Percentiles rank a stretch among this genome's conserved stretches.
These are phyloP conservation scores for Laetiporus sulphureus DNA, from an alignment of 1,284 basidiomycete species.

Conservation along the genomic window DNA sequence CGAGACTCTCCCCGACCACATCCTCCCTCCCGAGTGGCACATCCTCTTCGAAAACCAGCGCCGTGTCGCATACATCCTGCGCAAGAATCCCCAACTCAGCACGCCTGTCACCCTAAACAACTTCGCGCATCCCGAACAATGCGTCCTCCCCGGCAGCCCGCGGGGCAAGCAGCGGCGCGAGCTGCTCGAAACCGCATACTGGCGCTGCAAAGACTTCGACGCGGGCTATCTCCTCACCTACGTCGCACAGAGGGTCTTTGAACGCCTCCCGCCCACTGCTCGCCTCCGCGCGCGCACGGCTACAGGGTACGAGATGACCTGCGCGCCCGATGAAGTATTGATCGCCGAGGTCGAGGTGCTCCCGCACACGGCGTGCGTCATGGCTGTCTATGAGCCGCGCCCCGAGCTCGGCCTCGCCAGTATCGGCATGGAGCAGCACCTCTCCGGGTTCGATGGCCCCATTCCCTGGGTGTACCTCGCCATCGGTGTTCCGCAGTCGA, in stretches of 20 bases:
- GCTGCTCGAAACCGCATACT: conserved; percentile 18
- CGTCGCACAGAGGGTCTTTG: conserved; percentile 16
- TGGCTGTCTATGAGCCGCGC: conserved; percentile 13
- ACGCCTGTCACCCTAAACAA: conserved; percentile 11
- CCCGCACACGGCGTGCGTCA: conserved; percentile 15
- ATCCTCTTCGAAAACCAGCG: conserved; percentile 1
- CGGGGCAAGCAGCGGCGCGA: conserved; percentile 13
- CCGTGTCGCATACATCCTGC: conserved; percentile 15
- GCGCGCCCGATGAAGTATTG: conserved; percentile 12
- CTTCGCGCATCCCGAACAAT: conserved; percentile 11
- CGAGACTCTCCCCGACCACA: conserved; percentile 11
- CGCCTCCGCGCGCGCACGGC: conserved; percentile 15
- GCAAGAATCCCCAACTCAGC: conserved; percentile 1
- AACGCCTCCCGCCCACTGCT: conserved; percentile 15
- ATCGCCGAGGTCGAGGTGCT: conserved; percentile 15
- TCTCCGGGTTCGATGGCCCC: conserved; percentile 12
- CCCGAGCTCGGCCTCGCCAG: conserved; percentile 11
- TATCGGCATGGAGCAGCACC: conserved; percentile 11
- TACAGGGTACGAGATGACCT: conserved; percentile 12
- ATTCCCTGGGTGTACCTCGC: conserved; percentile 17
- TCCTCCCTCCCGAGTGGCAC: conserved; percentile 12
- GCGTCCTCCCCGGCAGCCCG: conserved; percentile 8
- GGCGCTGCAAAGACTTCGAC: conserved; percentile 20
- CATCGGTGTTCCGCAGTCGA: conserved; percentile 11
- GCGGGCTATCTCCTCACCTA: conserved; percentile 15